Percentiles rank a stretch among this genome's conserved stretches.
Conservation (phyloP, 352 stramenopile genomes). For the Phytophthora foliorum region DNA sequence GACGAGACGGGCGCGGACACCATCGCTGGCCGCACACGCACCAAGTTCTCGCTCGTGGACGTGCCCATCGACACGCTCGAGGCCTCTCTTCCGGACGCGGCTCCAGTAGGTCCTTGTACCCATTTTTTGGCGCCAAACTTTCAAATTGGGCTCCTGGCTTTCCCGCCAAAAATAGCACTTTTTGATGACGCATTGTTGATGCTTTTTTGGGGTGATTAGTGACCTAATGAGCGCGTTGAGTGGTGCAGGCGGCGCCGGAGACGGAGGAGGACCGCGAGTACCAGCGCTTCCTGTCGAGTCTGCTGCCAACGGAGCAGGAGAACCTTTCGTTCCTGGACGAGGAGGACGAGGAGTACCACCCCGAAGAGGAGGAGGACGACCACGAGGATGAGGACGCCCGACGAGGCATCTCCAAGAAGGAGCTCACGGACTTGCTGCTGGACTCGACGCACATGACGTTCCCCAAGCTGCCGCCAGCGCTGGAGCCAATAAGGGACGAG, state of each 20-base stretch:
- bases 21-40: slow-evolving; percentile 79
- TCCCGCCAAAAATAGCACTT: slow-evolving; percentile 38
- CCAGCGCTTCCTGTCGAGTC: slow-evolving; percentile 83
- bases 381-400: slow-evolving; percentile 68
- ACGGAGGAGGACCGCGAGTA: slow-evolving; percentile 75
- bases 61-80: slow-evolving; percentile 81
- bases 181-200: slow-evolving; percentile 15
- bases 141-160: slow-evolving; percentile 6
- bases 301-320: slow-evolving; percentile 77
- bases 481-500: slow-evolving; percentile 19
- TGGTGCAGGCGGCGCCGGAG: slow-evolving; percentile 34
- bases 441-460: slow-evolving; percentile 82
- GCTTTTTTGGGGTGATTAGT: background rate
- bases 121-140: slow-evolving; percentile 29
- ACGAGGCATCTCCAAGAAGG: slow-evolving; percentile 78
- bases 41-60: slow-evolving; percentile 79
- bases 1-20: slow-evolving; percentile 43
- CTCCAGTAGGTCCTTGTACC: slow-evolving; percentile 9
- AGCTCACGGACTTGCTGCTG: slow-evolving; percentile 84
- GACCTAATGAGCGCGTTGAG: slow-evolving; percentile 20
- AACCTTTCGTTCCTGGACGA: slow-evolving; percentile 88
- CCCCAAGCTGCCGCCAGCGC: slow-evolving; percentile 23
- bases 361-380: slow-evolving; percentile 77
- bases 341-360: slow-evolving; percentile 86
- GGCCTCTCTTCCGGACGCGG: slow-evolving; percentile 56